Evolutionary conservation across 2,329 filamentous ascomycete species (phyloP), one percentile per base, ranked within the genome.

Genomic region (Ramichloridium luteum): DNA sequence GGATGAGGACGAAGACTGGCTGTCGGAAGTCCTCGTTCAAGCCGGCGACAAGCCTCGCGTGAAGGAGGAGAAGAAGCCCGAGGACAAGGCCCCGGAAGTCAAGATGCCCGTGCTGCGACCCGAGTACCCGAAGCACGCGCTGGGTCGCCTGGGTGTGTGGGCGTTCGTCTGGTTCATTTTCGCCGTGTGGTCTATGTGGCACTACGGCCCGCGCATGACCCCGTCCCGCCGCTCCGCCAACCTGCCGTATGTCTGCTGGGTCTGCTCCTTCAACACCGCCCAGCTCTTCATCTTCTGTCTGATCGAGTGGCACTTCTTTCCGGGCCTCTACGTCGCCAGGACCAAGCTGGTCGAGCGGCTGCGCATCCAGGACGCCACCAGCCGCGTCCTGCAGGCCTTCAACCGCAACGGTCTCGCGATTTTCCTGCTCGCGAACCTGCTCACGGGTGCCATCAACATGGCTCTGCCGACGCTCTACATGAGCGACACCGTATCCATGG

Each of bases 191-290:
- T 84, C 80, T 1, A 71, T 68, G 46, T 55, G 51, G 51, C 78
- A 77, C 49, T 78, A 79, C 42, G 85, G 84, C 4, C 67, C 84
- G 18, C 74, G 74, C 5, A 65, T 93, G 16, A 67, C 67, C 10
- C 84, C 94, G 5, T 96, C 90, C 4, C 78, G 90, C 13, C 77
- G 90, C 1, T 64, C 96, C 35, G 90, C 88, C 6, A 98, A 98
- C 49, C 67, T 94, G 40, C 85, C 90, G 0, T 98, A 98, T 54
- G 71, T 96, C 26, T 65, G 93, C 27, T 96, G 88, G 85, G 79
- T 93, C 5, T 70, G 77, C n/a, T 78, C 83, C 3, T 94, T 90
- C 65, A 98, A 96, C 61, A 77, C 73, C 39, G 66, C 70, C n/a
- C 84, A 93, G 53, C 64, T 98, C 6, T 63, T 82, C 5, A 67